Conservation (phyloP, 2,329 filamentous ascomycete genomes). For the Talaromyces funiculosus region DNA sequence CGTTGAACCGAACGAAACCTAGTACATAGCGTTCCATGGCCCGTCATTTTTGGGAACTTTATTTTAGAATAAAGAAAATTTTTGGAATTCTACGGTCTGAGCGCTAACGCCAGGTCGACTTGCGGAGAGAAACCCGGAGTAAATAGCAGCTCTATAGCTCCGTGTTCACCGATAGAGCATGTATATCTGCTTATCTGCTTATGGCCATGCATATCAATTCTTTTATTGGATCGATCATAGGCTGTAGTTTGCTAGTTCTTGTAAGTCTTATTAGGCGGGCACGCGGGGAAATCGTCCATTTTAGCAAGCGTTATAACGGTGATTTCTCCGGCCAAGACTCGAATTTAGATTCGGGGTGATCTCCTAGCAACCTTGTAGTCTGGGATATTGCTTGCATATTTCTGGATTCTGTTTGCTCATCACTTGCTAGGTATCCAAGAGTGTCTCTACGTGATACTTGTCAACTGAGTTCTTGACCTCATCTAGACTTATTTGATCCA, state of each 20-base stretch:
- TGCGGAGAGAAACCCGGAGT: not conserved
- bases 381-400: too few species aligned
- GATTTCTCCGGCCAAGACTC: not conserved
- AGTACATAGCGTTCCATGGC: too few species aligned
- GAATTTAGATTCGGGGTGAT: not conserved
- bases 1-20: too few species aligned
- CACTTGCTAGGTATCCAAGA: too few species aligned
- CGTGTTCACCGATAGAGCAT: not conserved
- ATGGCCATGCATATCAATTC: not conserved
- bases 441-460: too few species aligned
- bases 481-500: too few species aligned
- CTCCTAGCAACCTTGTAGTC: too few species aligned
- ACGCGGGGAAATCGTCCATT: not conserved
- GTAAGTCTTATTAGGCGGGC: too few species aligned
- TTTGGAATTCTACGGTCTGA: not conserved
- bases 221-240: not conserved
- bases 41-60: too few species aligned
- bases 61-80: not conserved
- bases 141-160: not conserved
- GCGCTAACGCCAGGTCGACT: not conserved
- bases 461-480: too few species aligned
- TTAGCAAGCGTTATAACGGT: not conserved
- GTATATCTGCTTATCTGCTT: not conserved
- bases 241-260: too few species aligned
- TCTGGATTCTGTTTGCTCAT: too few species aligned